Conservation (phyloP, 1,284 basidiomycete genomes). For the Moesziomyces antarcticus region DNA sequence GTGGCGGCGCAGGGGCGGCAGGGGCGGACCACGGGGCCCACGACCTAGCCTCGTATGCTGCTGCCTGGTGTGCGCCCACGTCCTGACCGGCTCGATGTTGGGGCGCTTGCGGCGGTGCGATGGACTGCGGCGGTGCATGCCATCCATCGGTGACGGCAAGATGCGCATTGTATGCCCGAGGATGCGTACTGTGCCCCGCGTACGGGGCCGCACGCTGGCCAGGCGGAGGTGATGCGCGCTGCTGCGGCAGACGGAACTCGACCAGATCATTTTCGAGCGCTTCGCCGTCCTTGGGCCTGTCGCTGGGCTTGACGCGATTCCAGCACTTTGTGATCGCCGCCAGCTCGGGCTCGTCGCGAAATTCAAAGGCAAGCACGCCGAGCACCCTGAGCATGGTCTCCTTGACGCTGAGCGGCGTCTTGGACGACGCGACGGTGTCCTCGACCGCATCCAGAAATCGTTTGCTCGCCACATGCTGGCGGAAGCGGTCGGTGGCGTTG, state of each 20-base stretch:
- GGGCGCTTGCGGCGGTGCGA: background rate
- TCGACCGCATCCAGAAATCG: slow-evolving; percentile 59
- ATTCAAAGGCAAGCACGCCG: slow-evolving; percentile 59
- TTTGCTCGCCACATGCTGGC: slow-evolving; percentile 55
- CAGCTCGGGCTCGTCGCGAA: slow-evolving; percentile 49
- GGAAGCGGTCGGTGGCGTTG: slow-evolving; percentile 56
- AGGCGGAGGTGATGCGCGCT: slow-evolving; percentile 6
- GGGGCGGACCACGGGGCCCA: too few species aligned
- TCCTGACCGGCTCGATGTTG: background rate
- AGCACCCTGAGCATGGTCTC: slow-evolving; percentile 54
- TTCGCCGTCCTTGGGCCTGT: slow-evolving; percentile 50
- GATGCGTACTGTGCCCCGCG: background rate
- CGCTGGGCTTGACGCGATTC: slow-evolving; percentile 56
- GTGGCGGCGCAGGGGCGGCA: too few species aligned
- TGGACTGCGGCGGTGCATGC: background rate
- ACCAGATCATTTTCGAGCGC: slow-evolving; percentile 37
- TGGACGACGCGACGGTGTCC: slow-evolving; percentile 43
- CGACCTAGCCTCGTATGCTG: background rate
- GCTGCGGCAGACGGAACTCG: slow-evolving; percentile 44
- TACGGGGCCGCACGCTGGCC: background rate
- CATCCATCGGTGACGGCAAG: background rate
- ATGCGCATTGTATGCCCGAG: background rate
- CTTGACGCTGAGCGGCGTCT: slow-evolving; percentile 55
- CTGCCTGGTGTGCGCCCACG: slow-evolving; percentile 2
- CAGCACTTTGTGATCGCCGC: slow-evolving; percentile 53